These are phyloP conservation scores for Albatrellus ellisii DNA, from an alignment of 768 basidiomycete species.

Conservation along the genomic window DNA sequence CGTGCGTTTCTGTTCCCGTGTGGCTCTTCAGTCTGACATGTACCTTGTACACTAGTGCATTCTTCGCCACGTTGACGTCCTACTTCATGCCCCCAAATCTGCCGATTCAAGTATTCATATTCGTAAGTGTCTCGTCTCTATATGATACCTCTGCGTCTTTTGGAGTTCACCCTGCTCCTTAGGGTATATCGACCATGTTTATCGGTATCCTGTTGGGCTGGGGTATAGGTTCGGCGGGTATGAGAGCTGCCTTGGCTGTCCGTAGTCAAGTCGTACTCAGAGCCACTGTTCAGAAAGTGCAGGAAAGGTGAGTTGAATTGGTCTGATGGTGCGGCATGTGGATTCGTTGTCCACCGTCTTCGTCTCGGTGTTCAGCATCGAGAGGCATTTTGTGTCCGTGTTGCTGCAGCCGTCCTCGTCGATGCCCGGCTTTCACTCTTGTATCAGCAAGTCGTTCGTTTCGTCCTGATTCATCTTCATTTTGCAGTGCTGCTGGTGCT, in stretches of 20 bases:
- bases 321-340: neutral
- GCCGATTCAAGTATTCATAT: neutral
- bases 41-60: neutral
- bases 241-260: constrained; percentile 33
- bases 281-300: constrained; percentile 17
- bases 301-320: constrained; percentile 18
- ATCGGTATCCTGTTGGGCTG: constrained; percentile 37
- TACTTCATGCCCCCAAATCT: neutral
- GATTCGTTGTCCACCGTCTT: too few relatives aligned
- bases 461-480: neutral
- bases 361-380: too few relatives aligned
- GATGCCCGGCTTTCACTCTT: too few relatives aligned
- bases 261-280: constrained; percentile 22
- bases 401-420: too few relatives aligned
- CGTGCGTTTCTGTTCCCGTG: constrained; percentile 21
- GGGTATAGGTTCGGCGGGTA: constrained; percentile 40
- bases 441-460: neutral
- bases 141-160: neutral
- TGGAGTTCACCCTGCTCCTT: constrained; percentile 1
- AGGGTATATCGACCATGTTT: constrained; percentile 31
- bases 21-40: too few relatives aligned
- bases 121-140: neutral
- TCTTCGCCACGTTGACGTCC: neutral
- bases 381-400: too few relatives aligned
- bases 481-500: constrained; percentile 20